Conservation (phyloP, 2,329 filamentous ascomycete species). For the Trichophyton simii region DNA sequence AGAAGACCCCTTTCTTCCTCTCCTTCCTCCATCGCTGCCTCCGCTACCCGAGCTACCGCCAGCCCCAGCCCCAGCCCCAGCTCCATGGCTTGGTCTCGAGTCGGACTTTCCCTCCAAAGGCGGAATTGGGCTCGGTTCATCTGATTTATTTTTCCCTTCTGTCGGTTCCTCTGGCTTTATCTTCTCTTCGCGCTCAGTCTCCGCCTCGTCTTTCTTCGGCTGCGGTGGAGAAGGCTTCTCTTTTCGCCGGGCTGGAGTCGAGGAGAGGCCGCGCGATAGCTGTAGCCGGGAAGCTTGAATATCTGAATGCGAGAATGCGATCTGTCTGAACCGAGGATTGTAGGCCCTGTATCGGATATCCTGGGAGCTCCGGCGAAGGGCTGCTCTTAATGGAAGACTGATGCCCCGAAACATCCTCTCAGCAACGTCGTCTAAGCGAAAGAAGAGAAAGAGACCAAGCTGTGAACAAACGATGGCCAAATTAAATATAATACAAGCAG, state of each 20-base stretch:
- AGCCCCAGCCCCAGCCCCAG: constrained; percentile 33
- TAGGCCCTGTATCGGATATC: constrained; percentile 25
- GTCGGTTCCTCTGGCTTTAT: constrained; percentile 23
- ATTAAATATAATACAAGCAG: constrained; percentile 3
- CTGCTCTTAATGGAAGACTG: constrained; percentile 53
- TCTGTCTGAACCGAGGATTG: constrained; percentile 22
- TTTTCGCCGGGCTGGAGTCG: constrained; percentile 40
- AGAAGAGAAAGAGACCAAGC: neutral
- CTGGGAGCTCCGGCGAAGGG: constrained; percentile 40
- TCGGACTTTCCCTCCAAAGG: constrained; percentile 19
- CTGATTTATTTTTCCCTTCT: constrained; percentile 35
- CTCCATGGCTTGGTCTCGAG: constrained; percentile 35
- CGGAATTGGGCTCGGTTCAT: constrained; percentile 35
- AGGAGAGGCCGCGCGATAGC: constrained; percentile 32
- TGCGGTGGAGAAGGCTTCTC: constrained; percentile 41
- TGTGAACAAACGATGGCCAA: neutral
- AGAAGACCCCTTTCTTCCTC: constrained; percentile 51
- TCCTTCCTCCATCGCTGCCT: constrained; percentile 27
- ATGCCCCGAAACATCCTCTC: constrained; percentile 51
- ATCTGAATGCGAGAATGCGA: constrained; percentile 16
- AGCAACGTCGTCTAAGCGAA: neutral
- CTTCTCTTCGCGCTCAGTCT: constrained; percentile 22
- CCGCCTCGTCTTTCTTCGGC: constrained; percentile 31
- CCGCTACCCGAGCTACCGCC: constrained; percentile 36
- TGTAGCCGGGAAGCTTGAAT: constrained; percentile 11